A percentile compares a stretch with the other conserved stretches of the same genome.
Conservation (phyloP, 805 yeast genomes). For the Barnettozyma californica region DNA sequence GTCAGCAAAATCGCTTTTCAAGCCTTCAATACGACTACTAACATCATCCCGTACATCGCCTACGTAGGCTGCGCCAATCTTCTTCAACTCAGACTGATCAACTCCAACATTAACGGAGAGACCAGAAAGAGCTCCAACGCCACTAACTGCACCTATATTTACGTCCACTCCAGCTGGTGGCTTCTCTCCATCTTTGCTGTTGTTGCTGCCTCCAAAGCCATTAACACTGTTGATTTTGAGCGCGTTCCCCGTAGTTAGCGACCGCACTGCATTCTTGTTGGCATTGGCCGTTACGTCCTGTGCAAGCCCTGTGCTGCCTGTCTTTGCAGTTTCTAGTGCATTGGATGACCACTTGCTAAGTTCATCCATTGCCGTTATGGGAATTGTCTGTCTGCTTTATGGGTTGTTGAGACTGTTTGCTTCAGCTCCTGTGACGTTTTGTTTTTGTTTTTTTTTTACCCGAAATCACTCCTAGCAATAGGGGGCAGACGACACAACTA, state of each 20-base stretch:
- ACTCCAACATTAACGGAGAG: neutral
- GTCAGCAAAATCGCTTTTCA: neutral
- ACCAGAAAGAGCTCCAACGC: neutral
- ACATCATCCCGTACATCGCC: constrained; percentile 2
- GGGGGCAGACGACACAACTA: no score
- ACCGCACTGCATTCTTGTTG: neutral
- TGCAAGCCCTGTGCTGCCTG: neutral
- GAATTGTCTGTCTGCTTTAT: neutral
- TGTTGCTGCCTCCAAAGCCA: neutral
- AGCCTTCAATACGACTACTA: neutral
- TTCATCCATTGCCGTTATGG: neutral
- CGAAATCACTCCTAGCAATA: no score
- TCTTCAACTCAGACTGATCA: neutral
- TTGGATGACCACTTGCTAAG: neutral
- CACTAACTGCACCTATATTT: neutral
- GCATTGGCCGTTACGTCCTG: constrained; percentile 1
- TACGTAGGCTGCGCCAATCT: neutral
- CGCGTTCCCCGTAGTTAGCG: constrained; percentile 1
- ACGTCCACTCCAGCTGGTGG: neutral
- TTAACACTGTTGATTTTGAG: constrained; percentile 1
- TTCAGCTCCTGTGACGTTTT: neutral
- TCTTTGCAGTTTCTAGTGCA: neutral
- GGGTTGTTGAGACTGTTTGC: neutral
- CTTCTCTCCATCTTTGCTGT: neutral
- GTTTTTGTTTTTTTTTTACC: neutral